A percentile compares a stretch with the other conserved stretches of the same genome.
Conservation (phyloP, 805 yeast species). For the Priceomyces fermenticarens region DNA sequence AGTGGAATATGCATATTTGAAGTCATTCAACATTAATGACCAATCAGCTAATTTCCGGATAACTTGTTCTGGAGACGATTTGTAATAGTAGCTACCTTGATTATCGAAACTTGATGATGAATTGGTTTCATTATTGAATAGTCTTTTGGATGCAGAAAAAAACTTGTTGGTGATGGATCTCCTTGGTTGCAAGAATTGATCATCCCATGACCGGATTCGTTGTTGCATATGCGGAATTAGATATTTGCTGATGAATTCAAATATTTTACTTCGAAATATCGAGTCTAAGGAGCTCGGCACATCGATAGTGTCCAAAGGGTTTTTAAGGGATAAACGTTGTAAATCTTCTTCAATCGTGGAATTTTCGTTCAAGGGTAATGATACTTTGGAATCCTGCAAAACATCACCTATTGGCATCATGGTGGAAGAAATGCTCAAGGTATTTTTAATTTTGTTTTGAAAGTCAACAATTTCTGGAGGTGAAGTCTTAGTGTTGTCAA, state of each 20-base stretch:
- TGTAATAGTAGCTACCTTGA: constrained; percentile 56
- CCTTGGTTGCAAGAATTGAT: constrained; percentile 71
- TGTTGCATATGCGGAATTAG: constrained; percentile 83
- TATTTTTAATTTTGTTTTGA: constrained; percentile 23
- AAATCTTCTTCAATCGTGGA: constrained; percentile 51
- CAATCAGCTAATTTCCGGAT: constrained; percentile 87
- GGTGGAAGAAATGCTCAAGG: constrained; percentile 26
- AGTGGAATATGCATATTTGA: constrained; percentile 75
- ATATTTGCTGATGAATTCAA: constrained; percentile 47
- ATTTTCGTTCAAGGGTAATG: constrained; percentile 23
- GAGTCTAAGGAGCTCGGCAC: constrained; percentile 39
- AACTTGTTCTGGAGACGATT: constrained; percentile 65
- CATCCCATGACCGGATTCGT: constrained; percentile 82
- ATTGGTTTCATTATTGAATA: constrained; percentile 36
- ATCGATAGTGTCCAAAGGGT: constrained; percentile 12
- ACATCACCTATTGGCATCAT: constrained; percentile 12
- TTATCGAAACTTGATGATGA: constrained; percentile 39
- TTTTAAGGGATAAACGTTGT: constrained; percentile 30
- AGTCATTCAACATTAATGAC: constrained; percentile 88
- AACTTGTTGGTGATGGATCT: constrained; percentile 72
- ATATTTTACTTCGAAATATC: constrained; percentile 35
- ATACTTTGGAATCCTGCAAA: constrained; percentile 7
- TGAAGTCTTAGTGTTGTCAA: constrained; percentile 18
- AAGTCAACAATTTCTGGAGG: constrained; percentile 28
- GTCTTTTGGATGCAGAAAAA: constrained; percentile 62